A percentile compares a stretch with the other conserved stretches of the same genome.
Conservation (phyloP, 2,329 filamentous ascomycete species). For the Alternaria triticina region DNA sequence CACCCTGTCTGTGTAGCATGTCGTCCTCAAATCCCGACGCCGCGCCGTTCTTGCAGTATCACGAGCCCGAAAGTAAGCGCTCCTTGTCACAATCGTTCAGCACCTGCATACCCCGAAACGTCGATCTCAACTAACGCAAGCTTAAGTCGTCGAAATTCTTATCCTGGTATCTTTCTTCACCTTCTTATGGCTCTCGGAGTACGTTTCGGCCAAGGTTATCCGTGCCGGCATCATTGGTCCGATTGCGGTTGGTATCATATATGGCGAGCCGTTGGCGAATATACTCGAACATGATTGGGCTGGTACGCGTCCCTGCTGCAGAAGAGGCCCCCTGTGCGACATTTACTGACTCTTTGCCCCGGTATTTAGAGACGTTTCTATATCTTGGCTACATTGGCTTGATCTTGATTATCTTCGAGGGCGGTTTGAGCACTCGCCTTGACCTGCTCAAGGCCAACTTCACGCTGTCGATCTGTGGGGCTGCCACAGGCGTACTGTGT, state of each 20-base stretch:
- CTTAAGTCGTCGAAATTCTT: conserved; percentile 11
- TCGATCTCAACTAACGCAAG: background rate
- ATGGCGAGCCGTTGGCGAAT: conserved; percentile 15
- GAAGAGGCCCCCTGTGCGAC: background rate
- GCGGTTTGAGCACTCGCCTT: conserved; percentile 55
- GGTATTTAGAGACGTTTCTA: conserved; percentile 43
- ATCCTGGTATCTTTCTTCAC: conserved; percentile 20
- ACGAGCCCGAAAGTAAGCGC: conserved; percentile 11
- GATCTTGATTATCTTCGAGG: conserved; percentile 60
- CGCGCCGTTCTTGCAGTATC: conserved; percentile 14
- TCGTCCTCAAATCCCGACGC: background rate
- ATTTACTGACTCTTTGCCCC: background rate
- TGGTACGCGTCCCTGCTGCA: background rate
- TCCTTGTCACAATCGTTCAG: background rate
- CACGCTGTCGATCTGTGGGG: conserved; percentile 50
- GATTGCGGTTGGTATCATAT: conserved; percentile 15
- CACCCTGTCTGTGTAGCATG: background rate
- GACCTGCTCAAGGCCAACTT: conserved; percentile 57
- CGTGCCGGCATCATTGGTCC: conserved; percentile 17
- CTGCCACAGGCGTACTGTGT: conserved; percentile 54
- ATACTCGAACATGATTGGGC: conserved; percentile 17
- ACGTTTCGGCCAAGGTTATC: conserved; percentile 14
- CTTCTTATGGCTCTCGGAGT: conserved; percentile 16
- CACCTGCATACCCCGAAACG: background rate
- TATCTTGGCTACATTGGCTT: conserved; percentile 57